Percentiles rank a stretch among this genome's conserved stretches.
These are phyloP conservation scores for Saraca asoca DNA, from an alignment of 331 rosid species.

Conservation along the genomic window DNA sequence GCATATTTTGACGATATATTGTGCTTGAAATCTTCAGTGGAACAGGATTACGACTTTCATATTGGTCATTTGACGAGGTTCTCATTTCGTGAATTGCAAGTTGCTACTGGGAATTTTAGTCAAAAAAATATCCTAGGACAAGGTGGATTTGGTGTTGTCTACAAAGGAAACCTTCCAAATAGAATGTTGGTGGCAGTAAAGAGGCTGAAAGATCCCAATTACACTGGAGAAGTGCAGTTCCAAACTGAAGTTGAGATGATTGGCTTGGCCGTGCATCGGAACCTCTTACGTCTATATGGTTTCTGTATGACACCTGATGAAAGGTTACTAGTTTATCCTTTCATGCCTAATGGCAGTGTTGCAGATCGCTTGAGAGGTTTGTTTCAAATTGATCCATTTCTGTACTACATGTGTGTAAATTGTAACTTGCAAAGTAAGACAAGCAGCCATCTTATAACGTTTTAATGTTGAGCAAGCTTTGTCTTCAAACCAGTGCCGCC, in stretches of 20 bases:
- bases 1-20: conserved; percentile 25
- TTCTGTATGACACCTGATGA: conserved; percentile 89
- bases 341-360: conserved; percentile 93
- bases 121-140: conserved; percentile 79
- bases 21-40: conserved; percentile 61
- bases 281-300: conserved; percentile 81
- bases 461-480: conserved; percentile 8
- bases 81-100: conserved; percentile 84
- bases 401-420: not conserved
- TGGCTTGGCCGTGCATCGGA: conserved; percentile 95
- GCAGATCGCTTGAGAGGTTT: conserved; percentile 96
- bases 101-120: conserved; percentile 78
- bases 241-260: conserved; percentile 99
- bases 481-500: conserved; percentile 22
- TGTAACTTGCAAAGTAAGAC: not conserved
- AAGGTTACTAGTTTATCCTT: conserved; percentile 93
- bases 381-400: conserved; percentile 40
- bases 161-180: conserved; percentile 89
- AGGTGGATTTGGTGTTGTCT: conserved; percentile 96
- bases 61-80: conserved; percentile 88
- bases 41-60: conserved; percentile 84
- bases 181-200: conserved; percentile 86
- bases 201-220: conserved; percentile 94
- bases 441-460: not conserved
- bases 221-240: conserved; percentile 95